Percentiles rank a stretch among this genome's conserved stretches.
phyloP scores from a whole-genome alignment of 306 rosid genomes.

The Styphnolobium japonicum region DNA sequence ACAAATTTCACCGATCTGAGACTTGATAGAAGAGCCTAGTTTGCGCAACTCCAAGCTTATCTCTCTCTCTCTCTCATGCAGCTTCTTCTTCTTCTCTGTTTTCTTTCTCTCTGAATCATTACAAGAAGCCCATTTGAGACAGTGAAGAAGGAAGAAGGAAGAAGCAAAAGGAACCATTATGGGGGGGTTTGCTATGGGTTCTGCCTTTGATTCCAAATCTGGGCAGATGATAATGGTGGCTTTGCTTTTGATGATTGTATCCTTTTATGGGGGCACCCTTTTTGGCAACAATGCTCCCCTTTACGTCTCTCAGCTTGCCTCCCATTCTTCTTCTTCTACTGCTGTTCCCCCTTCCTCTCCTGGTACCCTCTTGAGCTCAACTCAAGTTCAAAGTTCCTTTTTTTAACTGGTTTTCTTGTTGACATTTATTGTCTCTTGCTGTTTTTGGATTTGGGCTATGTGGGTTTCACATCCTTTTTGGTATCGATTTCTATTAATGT shows the following conservation, averaged over 20 bases:
- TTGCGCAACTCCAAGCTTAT: background rate
- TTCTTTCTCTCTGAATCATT: background rate
- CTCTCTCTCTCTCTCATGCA: background rate
- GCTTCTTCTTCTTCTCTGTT: background rate
- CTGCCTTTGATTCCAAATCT: conserved; percentile 57
- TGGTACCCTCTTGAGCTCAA: conserved; percentile 25
- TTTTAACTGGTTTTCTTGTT: background rate
- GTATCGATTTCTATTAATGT: background rate
- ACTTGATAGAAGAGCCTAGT: background rate
- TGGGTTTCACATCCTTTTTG: background rate
- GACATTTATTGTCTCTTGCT: background rate
- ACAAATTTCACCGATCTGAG: conserved; percentile 14
- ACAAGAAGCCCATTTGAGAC: background rate
- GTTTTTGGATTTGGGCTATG: background rate
- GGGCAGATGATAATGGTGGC: conserved; percentile 60
- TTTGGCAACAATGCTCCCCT: conserved; percentile 64
- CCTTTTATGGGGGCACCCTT: conserved; percentile 71
- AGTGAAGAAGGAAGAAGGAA: background rate
- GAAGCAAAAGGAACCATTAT: background rate
- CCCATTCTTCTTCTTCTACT: conserved; percentile 39
- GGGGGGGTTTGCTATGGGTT: conserved; percentile 38
- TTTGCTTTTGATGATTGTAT: conserved; percentile 61
- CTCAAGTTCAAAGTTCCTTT: background rate
- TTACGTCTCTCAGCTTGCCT: conserved; percentile 50
- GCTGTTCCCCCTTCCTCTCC: conserved; percentile 15